Conservation (phyloP, 352 stramenopile genomes). For the Pythium phragmitis region DNA sequence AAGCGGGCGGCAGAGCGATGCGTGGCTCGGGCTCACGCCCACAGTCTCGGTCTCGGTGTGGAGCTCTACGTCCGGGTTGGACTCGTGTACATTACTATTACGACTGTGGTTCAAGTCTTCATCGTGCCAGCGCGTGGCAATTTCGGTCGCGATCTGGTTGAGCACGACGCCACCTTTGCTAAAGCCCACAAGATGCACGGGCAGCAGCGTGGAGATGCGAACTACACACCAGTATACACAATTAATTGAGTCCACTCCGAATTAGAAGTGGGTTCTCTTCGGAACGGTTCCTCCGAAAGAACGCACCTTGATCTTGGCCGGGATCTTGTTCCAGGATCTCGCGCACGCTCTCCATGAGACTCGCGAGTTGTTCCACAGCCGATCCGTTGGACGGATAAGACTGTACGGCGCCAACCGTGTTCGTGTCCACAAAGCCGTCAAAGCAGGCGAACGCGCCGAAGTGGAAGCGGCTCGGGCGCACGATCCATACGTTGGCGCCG, state of each 20-base stretch:
- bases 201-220: slow-evolving; percentile 42
- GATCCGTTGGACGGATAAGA: slow-evolving; percentile 34
- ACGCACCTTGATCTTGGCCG: slow-evolving; percentile 6
- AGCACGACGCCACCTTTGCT: slow-evolving; percentile 69
- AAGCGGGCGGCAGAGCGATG: slow-evolving; percentile 2
- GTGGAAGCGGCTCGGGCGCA: slow-evolving; percentile 44
- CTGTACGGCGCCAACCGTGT: slow-evolving; percentile 51
- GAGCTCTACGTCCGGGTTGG: slow-evolving; percentile 16
- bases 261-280: not conserved
- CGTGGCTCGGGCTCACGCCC: not conserved
- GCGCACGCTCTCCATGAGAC: slow-evolving; percentile 17
- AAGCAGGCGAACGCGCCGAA: slow-evolving; percentile 59
- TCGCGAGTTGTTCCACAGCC: slow-evolving; percentile 22
- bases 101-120: slow-evolving; percentile 12
- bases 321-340: slow-evolving; percentile 11
- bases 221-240: slow-evolving; percentile 23
- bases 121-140: slow-evolving; percentile 31
- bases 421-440: slow-evolving; percentile 56
- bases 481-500: slow-evolving; percentile 54
- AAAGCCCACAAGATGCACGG: slow-evolving; percentile 64
- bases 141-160: slow-evolving; percentile 69
- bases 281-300: not conserved
- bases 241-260: not conserved
- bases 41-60: not conserved
- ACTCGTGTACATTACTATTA: slow-evolving; percentile 16